These are phyloP conservation scores for Kickxella alabastrina DNA, from an alignment of 192 early-diverging fungal genomes.

Conservation along the genomic window DNA sequence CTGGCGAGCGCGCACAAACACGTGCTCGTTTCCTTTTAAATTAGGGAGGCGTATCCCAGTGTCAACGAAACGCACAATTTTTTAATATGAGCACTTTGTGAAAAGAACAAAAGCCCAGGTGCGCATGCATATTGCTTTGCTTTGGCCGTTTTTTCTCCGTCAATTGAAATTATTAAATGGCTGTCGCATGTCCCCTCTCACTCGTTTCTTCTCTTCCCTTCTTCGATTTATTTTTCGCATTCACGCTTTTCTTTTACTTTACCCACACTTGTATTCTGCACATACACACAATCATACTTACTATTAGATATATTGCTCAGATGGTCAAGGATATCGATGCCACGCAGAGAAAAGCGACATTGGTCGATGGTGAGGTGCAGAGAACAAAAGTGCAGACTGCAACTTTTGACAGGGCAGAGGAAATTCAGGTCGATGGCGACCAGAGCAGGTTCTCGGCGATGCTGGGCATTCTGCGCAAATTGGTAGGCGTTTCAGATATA, in stretches of 20 bases:
- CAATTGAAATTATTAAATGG: not conserved
- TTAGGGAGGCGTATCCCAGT: too few species aligned
- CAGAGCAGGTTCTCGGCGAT: constrained; percentile 57
- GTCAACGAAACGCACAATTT: too few species aligned
- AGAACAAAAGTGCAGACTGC: constrained; percentile 15
- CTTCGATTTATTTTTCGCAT: not conserved
- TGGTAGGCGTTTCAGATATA: constrained; percentile 67
- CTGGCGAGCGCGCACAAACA: too few species aligned
- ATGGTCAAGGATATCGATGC: constrained; percentile 13
- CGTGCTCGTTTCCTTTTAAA: too few species aligned
- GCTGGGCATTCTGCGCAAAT: constrained; percentile 59
- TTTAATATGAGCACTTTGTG: too few species aligned
- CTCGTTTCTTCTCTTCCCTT: not conserved
- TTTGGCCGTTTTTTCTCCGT: too few species aligned
- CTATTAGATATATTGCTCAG: too few species aligned
- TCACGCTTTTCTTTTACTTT: not conserved
- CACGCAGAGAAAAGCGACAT: constrained; percentile 36
- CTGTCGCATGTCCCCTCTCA: not conserved
- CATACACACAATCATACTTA: not conserved
- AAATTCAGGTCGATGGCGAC: constrained; percentile 45
- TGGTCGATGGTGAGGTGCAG: constrained; percentile 19
- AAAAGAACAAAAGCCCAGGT: too few species aligned
- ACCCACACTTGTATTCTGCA: not conserved
- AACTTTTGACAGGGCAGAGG: constrained; percentile 25
- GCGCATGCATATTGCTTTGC: too few species aligned